These are phyloP conservation scores for Rubia tinctorum DNA, from an alignment of 305 asterid genomes.

Conservation along the genomic window DNA sequence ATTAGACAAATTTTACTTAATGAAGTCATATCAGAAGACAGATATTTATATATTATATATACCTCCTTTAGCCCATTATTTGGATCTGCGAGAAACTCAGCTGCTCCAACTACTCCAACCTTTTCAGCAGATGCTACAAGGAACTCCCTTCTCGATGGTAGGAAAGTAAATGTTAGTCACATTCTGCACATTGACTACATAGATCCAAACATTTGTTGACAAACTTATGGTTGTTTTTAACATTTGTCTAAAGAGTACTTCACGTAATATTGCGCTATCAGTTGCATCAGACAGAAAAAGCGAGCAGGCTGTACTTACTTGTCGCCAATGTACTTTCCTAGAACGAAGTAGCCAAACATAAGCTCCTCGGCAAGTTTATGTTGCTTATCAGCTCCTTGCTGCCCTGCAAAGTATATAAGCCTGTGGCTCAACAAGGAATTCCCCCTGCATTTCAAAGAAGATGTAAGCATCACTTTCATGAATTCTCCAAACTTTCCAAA, in stretches of 20 bases:
- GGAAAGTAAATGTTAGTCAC: neutral
- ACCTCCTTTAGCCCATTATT: conserved; percentile 89
- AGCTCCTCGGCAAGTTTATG: conserved; percentile 79
- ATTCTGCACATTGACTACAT: neutral
- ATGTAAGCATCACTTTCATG: conserved; percentile 4
- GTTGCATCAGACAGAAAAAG: neutral
- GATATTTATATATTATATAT: neutral
- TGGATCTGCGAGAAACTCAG: conserved; percentile 81
- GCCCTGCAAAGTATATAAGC: conserved; percentile 65
- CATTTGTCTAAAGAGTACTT: neutral
- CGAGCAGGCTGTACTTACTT: conserved; percentile 34
- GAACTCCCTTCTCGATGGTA: conserved; percentile 45
- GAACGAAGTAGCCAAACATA: conserved; percentile 64
- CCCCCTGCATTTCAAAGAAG: conserved; percentile 55
- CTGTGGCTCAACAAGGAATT: conserved; percentile 81
- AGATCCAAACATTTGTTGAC: neutral
- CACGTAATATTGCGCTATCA: neutral
- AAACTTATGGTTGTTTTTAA: neutral
- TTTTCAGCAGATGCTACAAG: conserved; percentile 70
- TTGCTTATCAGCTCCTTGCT: conserved; percentile 61
- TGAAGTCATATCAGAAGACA: neutral
- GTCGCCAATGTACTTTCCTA: conserved; percentile 80
- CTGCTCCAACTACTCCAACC: conserved; percentile 91
- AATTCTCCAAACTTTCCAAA: conserved; percentile 4
- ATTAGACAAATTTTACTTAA: neutral